phyloP scores from a whole-genome alignment of 306 rosid genomes.

The Quercus aquifolioides region DNA sequence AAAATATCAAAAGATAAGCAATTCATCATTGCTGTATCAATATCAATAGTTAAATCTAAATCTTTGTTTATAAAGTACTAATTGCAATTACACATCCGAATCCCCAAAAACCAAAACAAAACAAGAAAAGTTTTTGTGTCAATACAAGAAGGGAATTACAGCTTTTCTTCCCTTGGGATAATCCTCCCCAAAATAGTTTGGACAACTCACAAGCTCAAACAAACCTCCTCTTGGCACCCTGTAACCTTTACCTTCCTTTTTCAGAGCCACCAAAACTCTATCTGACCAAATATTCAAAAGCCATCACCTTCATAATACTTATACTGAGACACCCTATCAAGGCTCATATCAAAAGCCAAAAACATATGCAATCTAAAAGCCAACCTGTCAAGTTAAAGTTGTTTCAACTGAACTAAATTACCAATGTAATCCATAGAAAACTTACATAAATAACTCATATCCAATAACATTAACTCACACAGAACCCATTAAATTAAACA shows the following conservation, averaged over 20 bases:
- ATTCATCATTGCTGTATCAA: too few relatives aligned
- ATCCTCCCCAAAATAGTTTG: constrained; percentile 75
- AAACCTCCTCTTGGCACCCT: constrained; percentile 52
- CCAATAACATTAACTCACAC: too few relatives aligned
- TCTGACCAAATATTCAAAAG: constrained; percentile 60
- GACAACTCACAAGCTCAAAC: constrained; percentile 71
- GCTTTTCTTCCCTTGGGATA: constrained; percentile 70
- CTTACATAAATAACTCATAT: too few relatives aligned
- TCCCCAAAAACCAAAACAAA: not conserved
- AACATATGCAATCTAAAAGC: too few relatives aligned
- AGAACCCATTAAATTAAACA: too few relatives aligned
- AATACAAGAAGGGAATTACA: constrained; percentile 73
- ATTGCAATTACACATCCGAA: not conserved
- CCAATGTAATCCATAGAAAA: too few relatives aligned
- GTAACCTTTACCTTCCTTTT: constrained; percentile 61
- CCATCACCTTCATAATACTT: constrained; percentile 24
- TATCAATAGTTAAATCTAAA: too few relatives aligned
- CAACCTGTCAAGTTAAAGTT: too few relatives aligned
- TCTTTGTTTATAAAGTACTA: not conserved
- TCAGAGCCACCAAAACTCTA: constrained; percentile 53
- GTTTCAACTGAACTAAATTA: too few relatives aligned
- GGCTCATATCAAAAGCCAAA: too few relatives aligned
- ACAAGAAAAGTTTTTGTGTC: not conserved
- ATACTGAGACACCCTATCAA: constrained; percentile 48
- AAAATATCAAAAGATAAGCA: too few relatives aligned